Base-by-base conservation (phyloP, 257 asterid species). In the Thymus mandschuricus region DNA sequence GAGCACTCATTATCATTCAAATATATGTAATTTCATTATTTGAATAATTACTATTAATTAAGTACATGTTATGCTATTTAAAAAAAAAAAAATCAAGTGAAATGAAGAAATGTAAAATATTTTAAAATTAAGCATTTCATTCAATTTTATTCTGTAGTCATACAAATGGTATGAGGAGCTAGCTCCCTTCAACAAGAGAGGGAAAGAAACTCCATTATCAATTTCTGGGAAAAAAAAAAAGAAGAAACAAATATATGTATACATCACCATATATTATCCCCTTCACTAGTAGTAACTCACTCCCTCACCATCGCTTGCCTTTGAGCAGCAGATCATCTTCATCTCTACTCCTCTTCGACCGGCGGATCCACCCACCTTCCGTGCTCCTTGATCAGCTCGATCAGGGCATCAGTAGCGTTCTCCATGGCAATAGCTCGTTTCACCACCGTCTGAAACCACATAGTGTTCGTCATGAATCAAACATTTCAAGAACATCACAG, bases 301-400 rank as follows among this genome's bases (percentile, higher is more conserved):
- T 58, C 49, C 12, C 2, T 44, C 49, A 44, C 49, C 49, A 45
- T 21, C 5, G 57, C 41, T 38, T 4, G 41, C 41, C 66, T 64
- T 64, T 45, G 69, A 64, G 69, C 61, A 51, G 15, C 52, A 52
- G 40, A 38, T 15, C 54, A 21, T 71, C 13, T 46, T 29, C 21
- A 30, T 27, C 27, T 54, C 73, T 75, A 82, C 81, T 88, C 95
- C 81, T 88, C 95, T 41, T 87, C 96, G 10, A 78, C 63, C 0
- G 94, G 86, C 52, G 96, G 96, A 0, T 91, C 91, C 58, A 85
- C 88, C 97, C 97, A 88, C 57, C 97, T 92, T 31, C 82, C 97
- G 28, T 91, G 81, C 61, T 91, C 97, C 72, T 91, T 91, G 69
- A 91, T 91, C 68, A 91, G 86, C 86, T 88, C 82, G 79, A 91